These are phyloP conservation scores for Vigna trinervia DNA, from an alignment of 306 rosid genomes.

Conservation along the genomic window DNA sequence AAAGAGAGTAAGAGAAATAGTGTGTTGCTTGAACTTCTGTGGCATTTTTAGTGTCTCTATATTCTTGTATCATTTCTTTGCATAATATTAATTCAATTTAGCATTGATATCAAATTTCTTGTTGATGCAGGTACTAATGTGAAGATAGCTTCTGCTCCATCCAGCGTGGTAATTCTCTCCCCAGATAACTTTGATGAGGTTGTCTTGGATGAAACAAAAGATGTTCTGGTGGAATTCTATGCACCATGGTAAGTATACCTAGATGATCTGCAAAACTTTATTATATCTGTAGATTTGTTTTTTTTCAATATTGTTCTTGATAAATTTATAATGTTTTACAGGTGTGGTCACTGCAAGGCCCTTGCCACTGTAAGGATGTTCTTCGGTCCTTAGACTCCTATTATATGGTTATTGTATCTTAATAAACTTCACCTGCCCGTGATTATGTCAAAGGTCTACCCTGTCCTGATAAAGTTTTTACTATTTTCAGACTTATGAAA, in stretches of 20 bases:
- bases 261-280: slow-evolving; percentile 11
- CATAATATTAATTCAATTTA: slow-evolving; percentile 12
- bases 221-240: slow-evolving; percentile 92
- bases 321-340: slow-evolving; percentile 44
- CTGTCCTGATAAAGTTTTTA: slow-evolving; percentile 28
- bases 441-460: slow-evolving; percentile 3
- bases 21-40: not conserved
- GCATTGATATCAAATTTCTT: slow-evolving; percentile 31
- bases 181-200: slow-evolving; percentile 67
- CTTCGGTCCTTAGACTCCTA: slow-evolving; percentile 25
- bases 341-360: slow-evolving; percentile 97
- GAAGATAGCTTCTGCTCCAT: slow-evolving; percentile 74
- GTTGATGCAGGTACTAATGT: slow-evolving; percentile 79
- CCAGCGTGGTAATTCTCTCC: slow-evolving; percentile 69
- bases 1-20: not conserved
- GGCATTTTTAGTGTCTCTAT: not conserved
- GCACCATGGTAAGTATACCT: slow-evolving; percentile 80
- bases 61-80: not conserved
- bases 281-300: not conserved
- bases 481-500: slow-evolving; percentile 71
- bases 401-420: slow-evolving; percentile 6
- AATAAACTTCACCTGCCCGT: slow-evolving; percentile 14
- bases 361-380: slow-evolving; percentile 84
- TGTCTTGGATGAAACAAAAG: slow-evolving; percentile 79
- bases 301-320: slow-evolving; percentile 6